phyloP scores from a whole-genome alignment of 2,329 filamentous ascomycete species.

The Metarhizium sp. region DNA sequence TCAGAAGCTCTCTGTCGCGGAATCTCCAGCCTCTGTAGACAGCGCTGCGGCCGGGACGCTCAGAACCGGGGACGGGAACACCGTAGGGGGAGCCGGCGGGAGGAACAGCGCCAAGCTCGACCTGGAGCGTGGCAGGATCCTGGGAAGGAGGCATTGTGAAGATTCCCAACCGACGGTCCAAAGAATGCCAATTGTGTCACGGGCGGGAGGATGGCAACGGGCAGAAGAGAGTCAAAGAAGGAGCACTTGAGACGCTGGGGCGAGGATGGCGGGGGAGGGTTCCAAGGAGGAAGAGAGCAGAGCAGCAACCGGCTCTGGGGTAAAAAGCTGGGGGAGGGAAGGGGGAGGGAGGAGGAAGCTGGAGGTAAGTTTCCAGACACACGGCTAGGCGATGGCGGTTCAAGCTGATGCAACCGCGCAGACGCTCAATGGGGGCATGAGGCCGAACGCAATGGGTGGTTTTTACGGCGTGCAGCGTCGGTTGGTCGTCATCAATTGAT shows the following conservation, averaged over 20 bases:
- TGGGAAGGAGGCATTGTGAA: slow-evolving; percentile 22
- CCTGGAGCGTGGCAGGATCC: slow-evolving; percentile 30
- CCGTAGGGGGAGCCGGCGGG: slow-evolving; percentile 71
- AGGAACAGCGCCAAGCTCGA: slow-evolving; percentile 51
- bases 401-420: background rate
- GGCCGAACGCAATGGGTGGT: background rate
- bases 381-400: slow-evolving; percentile 1
- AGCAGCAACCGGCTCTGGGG: background rate
- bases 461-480: no score
- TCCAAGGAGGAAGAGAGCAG: background rate
- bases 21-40: slow-evolving; percentile 81
- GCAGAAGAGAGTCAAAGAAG: background rate
- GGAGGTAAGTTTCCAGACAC: background rate
- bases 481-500: no score
- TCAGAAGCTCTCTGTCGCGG: slow-evolving; percentile 59
- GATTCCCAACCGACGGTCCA: background rate
- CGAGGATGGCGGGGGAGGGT: background rate
- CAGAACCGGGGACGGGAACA: slow-evolving; percentile 65
- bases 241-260: background rate
- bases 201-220: background rate
- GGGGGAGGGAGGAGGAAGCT: background rate
- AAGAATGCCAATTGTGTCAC: background rate
- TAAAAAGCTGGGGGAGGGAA: background rate
- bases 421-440: slow-evolving; percentile 8
- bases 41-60: slow-evolving; percentile 60